Base-by-base conservation (phyloP, 208 protist species). In the Crithidia thermophila region DNA sequence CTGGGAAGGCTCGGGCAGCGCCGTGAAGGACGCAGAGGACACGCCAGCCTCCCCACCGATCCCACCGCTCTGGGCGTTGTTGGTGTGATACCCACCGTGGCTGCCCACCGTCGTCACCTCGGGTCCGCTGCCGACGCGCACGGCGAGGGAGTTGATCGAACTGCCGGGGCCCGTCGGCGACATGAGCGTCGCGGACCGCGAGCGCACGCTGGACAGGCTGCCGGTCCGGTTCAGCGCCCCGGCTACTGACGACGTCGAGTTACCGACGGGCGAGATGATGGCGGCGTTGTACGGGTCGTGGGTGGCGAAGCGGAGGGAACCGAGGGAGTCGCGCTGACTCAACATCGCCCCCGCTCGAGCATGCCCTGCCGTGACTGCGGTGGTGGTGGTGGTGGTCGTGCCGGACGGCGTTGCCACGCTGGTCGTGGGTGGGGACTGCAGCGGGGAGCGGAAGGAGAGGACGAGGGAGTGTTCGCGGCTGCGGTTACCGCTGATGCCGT, bases 241-340 rank as follows among this genome's bases (percentile, higher is more conserved):
- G 34, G 31, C 42, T 21, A 27, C 25, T 21, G 42, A 18, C 52
- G 52, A 33, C 4, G 52, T 58, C 34, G 31, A 28, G 20, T 42
- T 33, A 34, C n/a, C n/a, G n/a, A 31, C 43, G 0, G 58, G 58
- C 8, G 43, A 51, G 21, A 72, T 72, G 18, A 49, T 37, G 11
- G 66, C 31, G 0, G 36, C 40, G 56, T 64, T 63, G 56, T 72
- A 72, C 34, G 66, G 66, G 37, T 72, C 66, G 39, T 72, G 66
- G 9, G 66, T 64, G 21, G 14, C 33, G 11, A 45, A 25, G 16
- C 56, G 66, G 20, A 72, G 30, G 28, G 66, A 72, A 47, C 28
- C 28, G 21, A 72, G 34, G 25, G 56, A 72, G 45, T 49, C 34
- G 18, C 36, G 34, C 6, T 55, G 55, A 7, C 65, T 71, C 11